Conservation (phyloP, 345 rosid species). For the Heritiera littoralis region DNA sequence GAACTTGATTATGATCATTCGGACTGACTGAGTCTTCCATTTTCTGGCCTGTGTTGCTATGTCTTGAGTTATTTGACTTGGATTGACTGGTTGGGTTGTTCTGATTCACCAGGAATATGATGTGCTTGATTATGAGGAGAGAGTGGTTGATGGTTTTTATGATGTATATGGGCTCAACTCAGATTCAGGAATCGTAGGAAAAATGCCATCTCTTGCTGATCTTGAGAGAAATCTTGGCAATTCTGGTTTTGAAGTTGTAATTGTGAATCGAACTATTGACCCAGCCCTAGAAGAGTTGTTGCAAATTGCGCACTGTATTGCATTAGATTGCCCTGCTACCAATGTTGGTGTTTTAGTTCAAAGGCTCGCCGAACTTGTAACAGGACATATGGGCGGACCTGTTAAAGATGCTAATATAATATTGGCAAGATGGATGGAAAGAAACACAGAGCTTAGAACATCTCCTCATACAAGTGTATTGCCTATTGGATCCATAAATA, state of each 20-base stretch:
- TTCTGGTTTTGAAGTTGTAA: conserved; percentile 79
- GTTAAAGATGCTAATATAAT: conserved; percentile 87
- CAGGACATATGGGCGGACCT: conserved; percentile 97
- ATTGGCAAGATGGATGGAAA: conserved; percentile 85
- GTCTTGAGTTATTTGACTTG: conserved; percentile 16
- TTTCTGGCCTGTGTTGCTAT: not conserved
- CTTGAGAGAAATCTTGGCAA: conserved; percentile 71
- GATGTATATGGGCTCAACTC: conserved; percentile 72
- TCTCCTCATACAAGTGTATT: conserved; percentile 73
- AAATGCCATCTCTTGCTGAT: conserved; percentile 85
- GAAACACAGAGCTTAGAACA: conserved; percentile 74
- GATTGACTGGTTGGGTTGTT: conserved; percentile 22
- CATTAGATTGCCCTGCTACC: conserved; percentile 66
- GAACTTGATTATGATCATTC: not conserved
- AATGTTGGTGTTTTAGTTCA: conserved; percentile 69
- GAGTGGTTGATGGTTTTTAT: conserved; percentile 92
- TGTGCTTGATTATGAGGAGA: conserved; percentile 94
- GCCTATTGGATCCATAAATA: conserved; percentile 86
- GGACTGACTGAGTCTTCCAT: not conserved
- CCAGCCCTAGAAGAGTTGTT: conserved; percentile 73
- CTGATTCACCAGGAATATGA: conserved; percentile 68
- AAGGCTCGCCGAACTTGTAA: conserved; percentile 88
- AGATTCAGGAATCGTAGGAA: conserved; percentile 56
- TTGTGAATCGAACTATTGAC: conserved; percentile 75
- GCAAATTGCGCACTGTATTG: conserved; percentile 80